These are phyloP conservation scores for Ceratobasidium papillatum DNA, from an alignment of 1,284 basidiomycete species.

Conservation along the genomic window DNA sequence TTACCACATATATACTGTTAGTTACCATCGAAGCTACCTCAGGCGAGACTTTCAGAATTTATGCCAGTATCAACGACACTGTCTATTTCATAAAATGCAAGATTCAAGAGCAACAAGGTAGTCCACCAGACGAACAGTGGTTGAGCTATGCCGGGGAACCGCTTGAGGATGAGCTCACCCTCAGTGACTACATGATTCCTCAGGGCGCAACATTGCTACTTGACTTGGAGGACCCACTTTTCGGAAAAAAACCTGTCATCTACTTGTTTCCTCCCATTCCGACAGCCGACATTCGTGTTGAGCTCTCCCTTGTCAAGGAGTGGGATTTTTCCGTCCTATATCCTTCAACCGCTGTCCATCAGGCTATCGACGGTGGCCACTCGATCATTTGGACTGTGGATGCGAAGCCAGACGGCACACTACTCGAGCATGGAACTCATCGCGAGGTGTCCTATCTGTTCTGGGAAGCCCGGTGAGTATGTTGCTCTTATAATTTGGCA, in stretches of 20 bases:
- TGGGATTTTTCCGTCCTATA: slow-evolving; percentile 49
- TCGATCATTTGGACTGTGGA: slow-evolving; percentile 49
- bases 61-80: too few relatives aligned
- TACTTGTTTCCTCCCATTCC: slow-evolving; percentile 42
- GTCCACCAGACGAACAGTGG: slow-evolving; percentile 63
- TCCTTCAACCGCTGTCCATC: slow-evolving; percentile 41
- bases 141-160: slow-evolving; percentile 65
- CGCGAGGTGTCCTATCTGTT: slow-evolving; percentile 51
- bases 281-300: slow-evolving; percentile 42
- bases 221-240: neutral
- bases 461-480: slow-evolving; percentile 51
- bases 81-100: slow-evolving; percentile 64
- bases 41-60: too few relatives aligned
- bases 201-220: slow-evolving; percentile 38
- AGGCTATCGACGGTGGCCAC: slow-evolving; percentile 29
- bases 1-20: too few relatives aligned
- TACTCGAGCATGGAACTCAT: slow-evolving; percentile 47
- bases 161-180: slow-evolving; percentile 52
- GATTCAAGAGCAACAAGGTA: slow-evolving; percentile 54
- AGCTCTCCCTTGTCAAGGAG: slow-evolving; percentile 44
- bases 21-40: too few relatives aligned
- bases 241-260: slow-evolving; percentile 44
- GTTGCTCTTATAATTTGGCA: neutral
- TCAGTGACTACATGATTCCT: slow-evolving; percentile 43
- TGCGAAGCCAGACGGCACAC: slow-evolving; percentile 48